Base-by-base conservation (phyloP, 2,329 filamentous ascomycete species). In the Clathrospora elynae region DNA sequence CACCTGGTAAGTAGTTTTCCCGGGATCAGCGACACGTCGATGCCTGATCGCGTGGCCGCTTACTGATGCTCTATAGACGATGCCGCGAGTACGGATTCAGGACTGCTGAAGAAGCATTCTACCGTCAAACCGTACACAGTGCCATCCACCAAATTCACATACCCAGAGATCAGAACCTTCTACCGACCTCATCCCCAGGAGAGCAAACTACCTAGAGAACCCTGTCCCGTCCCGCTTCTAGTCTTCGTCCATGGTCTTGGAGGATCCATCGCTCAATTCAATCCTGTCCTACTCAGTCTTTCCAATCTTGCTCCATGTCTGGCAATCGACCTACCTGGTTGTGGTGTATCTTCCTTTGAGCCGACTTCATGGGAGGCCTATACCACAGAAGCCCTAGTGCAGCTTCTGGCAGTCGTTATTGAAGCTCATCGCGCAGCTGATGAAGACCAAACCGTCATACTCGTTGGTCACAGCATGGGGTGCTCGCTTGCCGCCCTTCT, bases 161-260 rank as follows among this genome's bases (percentile, higher is more conserved):
- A 96, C 66, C 80, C 84, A 2, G 81, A 79, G 20, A 79, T 97
- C 51, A 84, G 92, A 42, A 84, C 91, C 29, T 96, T 97, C 69
- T 91, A 87, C 71, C 82, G 86, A 42, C 82, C 82, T 40, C 93
- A 96, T 71, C 81, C 84, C 13, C 90, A 96, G 62, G 83, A 85
- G n/a, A 81, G 85, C 46, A 88, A 93, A 67, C 78, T 97, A 3
- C 90, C 89, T 2, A 79, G 76, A 28, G 78, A 84, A 49, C 88
- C 89, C 1, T 78, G 81, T 0, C 85, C 88, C 0, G 73, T 96
- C 8, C 93, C 93, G 1, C 74, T 99, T 7, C 74, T 97, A 3
- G 90, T 97, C 29, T 96, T 95, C 64, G 78, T 97, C 43, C 93
- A 97, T 63, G 93, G 93, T 1, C 78, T 97, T 7, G 93, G 92